Evolutionary conservation across 345 rosid genomes (phyloP), one percentile per base, ranked within the genome.

Genomic region (Salix arbutifolia): DNA sequence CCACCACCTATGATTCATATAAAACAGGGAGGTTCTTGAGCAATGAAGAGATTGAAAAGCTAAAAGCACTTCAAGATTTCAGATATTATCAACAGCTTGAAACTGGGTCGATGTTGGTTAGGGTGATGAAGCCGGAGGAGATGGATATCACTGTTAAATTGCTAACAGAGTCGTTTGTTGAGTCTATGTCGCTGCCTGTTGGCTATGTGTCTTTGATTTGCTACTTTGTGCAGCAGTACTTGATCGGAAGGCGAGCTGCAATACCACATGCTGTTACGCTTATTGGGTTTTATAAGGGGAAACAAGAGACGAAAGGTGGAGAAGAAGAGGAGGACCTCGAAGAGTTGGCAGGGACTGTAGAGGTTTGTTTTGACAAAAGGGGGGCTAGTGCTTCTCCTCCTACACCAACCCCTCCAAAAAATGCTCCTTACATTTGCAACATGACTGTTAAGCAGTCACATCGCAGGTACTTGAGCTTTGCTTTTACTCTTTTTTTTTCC

Each of bases 261-360:
- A 70, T 95, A 88, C 97, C 99, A 0, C 90, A 91, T 85, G 96
- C 96, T 12, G 98, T 86, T 33, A 93, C 96, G 0, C 90, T 95
- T 46, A 74, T 93, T 72, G 97, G 92, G 48, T 91, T 89, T 82
- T 93, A 73, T 58, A 85, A 79, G 83, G 86, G 71, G 38, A 86
- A 74, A 69, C 76, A 44, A 38, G 87, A 77, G 73, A 17, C 8
- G 67, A 56, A 56, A 25, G 33, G 37, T 31, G 84, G 70, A 25
- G 84, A 77, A 68, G 78, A 65, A 9, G 72, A 75, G 8, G 48
- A 74, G 25, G 90, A 71, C 17, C 90, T 79, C 35, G 86, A 70
- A 38, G 91, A 70, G 73, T 77, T 95, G 82, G 97, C 94, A 8
- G 97, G 97, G 28, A 95, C 99, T 0, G 96, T 93, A n/a, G 97